Evolutionary conservation across 176 grass and related monocot genomes (phyloP).

Genomic region (Hsuehochloa calcarea): DNA sequence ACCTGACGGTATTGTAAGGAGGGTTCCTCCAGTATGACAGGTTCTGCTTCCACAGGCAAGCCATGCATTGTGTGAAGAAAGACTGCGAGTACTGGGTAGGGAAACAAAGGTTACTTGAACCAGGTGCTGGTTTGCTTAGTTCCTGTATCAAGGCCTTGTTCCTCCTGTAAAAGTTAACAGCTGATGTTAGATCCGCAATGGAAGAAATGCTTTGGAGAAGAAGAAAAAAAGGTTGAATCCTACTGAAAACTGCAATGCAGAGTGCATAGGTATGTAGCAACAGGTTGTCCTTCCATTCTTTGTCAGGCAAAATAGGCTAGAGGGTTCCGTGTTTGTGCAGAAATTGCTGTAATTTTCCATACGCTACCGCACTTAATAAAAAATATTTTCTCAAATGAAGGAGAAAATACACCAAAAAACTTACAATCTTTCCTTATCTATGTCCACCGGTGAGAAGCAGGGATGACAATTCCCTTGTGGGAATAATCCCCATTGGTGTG

Average conservation of each 20-base stretch:
- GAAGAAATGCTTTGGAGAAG: constrained; percentile 11
- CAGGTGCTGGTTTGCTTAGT: constrained; percentile 46
- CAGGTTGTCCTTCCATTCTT: no score
- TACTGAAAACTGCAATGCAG: not conserved
- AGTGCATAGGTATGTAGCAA: not conserved
- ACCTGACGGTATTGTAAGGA: constrained; percentile 70
- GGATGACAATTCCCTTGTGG: no score
- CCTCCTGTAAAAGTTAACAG: constrained; percentile 46
- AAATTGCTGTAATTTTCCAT: no score
- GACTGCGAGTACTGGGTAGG: constrained; percentile 56
- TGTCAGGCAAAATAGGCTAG: no score
- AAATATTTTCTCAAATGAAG: no score
- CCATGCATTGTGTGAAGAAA: constrained; percentile 61
- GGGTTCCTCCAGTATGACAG: constrained; percentile 93
- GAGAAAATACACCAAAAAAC: no score
- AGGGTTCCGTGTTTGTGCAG: no score
- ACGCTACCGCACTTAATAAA: no score
- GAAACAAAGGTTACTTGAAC: constrained; percentile 72
- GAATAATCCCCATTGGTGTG: no score
- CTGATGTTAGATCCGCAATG: not conserved
- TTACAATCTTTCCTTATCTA: no score
- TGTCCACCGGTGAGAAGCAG: no score
- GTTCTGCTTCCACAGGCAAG: constrained; percentile 84
- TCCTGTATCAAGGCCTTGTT: constrained; percentile 74
- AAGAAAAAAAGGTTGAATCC: not conserved